Conservation (phyloP, 805 yeast species). For the Pichia thaimueangensis region DNA sequence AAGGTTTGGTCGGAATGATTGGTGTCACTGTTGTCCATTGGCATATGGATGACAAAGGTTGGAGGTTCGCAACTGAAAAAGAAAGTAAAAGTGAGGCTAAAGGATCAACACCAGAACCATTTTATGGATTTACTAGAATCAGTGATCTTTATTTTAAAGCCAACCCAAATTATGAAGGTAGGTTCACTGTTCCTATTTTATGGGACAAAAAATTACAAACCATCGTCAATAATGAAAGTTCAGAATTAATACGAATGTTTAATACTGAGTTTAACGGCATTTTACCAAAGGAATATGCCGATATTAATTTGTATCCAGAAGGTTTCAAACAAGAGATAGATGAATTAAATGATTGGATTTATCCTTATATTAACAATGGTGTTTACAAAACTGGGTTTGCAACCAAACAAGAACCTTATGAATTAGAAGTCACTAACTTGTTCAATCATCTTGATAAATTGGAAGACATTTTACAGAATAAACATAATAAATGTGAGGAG, state of each 20-base stretch:
- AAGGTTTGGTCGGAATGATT: slow-evolving; percentile 61
- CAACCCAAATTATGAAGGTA: slow-evolving; percentile 67
- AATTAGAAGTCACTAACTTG: slow-evolving; percentile 53
- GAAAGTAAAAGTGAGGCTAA: slow-evolving; percentile 33
- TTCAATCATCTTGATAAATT: slow-evolving; percentile 66
- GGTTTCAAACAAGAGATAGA: slow-evolving; percentile 54
- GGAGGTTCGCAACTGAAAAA: slow-evolving; percentile 62
- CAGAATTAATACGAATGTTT: slow-evolving; percentile 82
- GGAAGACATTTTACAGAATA: slow-evolving; percentile 50
- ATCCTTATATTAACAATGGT: slow-evolving; percentile 82
- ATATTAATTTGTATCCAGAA: slow-evolving; percentile 58
- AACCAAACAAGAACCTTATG: slow-evolving; percentile 75
- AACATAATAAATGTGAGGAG: slow-evolving; percentile 29
- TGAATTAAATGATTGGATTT: slow-evolving; percentile 73
- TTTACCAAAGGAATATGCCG: slow-evolving; percentile 32
- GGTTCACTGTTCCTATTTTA: slow-evolving; percentile 88
- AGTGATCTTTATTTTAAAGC: slow-evolving; percentile 71
- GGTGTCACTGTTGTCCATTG: slow-evolving; percentile 81
- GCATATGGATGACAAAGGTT: slow-evolving; percentile 81
- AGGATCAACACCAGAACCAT: slow-evolving; percentile 49
- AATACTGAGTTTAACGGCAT: slow-evolving; percentile 57
- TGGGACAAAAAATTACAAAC: slow-evolving; percentile 83
- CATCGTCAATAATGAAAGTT: slow-evolving; percentile 86
- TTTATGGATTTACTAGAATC: slow-evolving; percentile 53
- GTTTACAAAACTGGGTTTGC: slow-evolving; percentile 93